Evolutionary conservation across 164 flowering plant species (phyloP), one percentile per base, ranked within the genome.

Genomic region (Macadamia tetraphylla): DNA sequence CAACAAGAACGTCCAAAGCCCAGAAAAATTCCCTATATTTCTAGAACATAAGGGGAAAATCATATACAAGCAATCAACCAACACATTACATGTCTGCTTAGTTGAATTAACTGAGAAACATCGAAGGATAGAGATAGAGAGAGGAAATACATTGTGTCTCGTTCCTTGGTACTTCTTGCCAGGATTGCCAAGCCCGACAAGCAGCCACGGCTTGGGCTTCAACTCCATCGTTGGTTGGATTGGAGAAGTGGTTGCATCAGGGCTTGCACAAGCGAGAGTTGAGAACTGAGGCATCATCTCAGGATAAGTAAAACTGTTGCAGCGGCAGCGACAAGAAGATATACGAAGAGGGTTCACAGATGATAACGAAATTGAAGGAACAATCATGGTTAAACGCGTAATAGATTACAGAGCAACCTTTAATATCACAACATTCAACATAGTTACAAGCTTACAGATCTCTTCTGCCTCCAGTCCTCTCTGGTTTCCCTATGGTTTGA

Each of bases 171-270:
- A 92, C 73, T 67, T 82, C 80, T 88, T 90, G 35, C 98, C 98
- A 43, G 98, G 98, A 65, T 92, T 92, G 1, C 98, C 98, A 14
- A 90, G 88, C 10, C 98, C 98, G 40, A 88, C 94, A 57, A 92
- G 74, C 32, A 92, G 80, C 98, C 98, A 92, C 0, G 98, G 84
- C 68, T 73, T 75, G 42, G 74, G 82, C 69, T 73, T 72, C 18
- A 74, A 43, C 72, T 80, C 71, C 10, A 29, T 52, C 30, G 6
- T 40, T n/a, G 58, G 23, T 1, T 23, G 2, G 29, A 43, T n/a
- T 29, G 64, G 17, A 6, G 49, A n/a, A 17, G 32, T 17, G 51
- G 35, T 44, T 32, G 55, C 6, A 10, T n/a, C 30, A n/a, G 30
- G 4, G 61, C 17, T 10, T 7, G 30, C n/a, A 15, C 61, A 57